A percentile compares a stretch with the other conserved stretches of the same genome.
phyloP scores from a whole-genome alignment of 192 early-diverging fungal genomes.

The Chytriomyces confervae region DNA sequence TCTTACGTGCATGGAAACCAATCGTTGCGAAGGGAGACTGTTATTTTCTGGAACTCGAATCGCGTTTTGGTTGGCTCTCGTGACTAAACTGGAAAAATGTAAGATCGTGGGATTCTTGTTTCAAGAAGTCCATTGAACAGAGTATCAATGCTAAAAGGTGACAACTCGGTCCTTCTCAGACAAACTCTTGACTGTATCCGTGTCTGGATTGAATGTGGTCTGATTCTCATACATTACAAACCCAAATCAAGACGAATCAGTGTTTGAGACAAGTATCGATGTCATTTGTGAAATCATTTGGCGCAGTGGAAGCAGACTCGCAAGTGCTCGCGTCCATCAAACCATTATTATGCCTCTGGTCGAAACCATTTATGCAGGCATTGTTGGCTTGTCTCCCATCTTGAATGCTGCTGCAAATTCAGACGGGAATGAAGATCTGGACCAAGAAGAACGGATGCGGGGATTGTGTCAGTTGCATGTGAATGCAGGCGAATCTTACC shows the following conservation, averaged over 20 bases:
- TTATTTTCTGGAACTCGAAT: conserved; percentile 36
- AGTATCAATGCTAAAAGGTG: too few species aligned
- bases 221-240: conserved; percentile 73
- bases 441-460: conserved; percentile 66
- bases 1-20: neutral
- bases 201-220: conserved; percentile 84
- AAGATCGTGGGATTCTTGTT: neutral
- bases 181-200: conserved; percentile 66
- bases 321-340: conserved; percentile 11
- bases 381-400: conserved; percentile 37
- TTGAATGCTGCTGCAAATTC: conserved; percentile 44
- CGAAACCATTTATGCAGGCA: conserved; percentile 64
- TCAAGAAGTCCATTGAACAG: too few species aligned
- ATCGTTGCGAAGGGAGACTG: neutral
- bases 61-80: conserved; percentile 63
- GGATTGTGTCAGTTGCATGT: conserved; percentile 87
- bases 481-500: conserved; percentile 88
- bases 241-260: conserved; percentile 54
- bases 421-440: conserved; percentile 61
- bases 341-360: conserved; percentile 57
- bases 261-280: conserved; percentile 88
- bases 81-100: conserved; percentile 25
- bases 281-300: conserved; percentile 79
- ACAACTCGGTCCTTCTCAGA: conserved; percentile 10
- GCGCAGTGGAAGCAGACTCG: conserved; percentile 26